Percentiles rank a stretch among this genome's conserved stretches.
Evolutionary conservation across 2,329 filamentous ascomycete genomes (phyloP).

Genomic region (Stachybotrys chlorohalonatus): DNA sequence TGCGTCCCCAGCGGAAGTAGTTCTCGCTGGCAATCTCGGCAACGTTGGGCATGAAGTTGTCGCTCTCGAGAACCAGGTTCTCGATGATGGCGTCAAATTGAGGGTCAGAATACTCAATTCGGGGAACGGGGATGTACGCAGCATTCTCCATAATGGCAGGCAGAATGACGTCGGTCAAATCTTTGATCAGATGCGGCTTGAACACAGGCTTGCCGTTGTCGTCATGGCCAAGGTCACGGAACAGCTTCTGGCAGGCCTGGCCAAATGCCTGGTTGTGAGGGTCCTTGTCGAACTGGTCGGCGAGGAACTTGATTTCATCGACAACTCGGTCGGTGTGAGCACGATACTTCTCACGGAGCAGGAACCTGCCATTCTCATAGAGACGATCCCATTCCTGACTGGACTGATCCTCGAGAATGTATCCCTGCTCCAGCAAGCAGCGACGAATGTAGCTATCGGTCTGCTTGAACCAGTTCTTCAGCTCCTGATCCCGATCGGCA

Average conservation of each 20-base stretch:
- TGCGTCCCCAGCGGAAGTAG: conserved; percentile 91
- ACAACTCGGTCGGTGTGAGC: conserved; percentile 76
- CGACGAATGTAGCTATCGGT: conserved; percentile 71
- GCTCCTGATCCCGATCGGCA: conserved; percentile 76
- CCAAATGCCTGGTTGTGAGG: conserved; percentile 76
- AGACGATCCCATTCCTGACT: conserved; percentile 75
- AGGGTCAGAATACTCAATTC: conserved; percentile 83
- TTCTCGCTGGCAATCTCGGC: conserved; percentile 85
- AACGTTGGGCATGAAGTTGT: conserved; percentile 93
- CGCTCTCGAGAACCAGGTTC: conserved; percentile 89
- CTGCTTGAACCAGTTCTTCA: conserved; percentile 81
- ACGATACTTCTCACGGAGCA: conserved; percentile 83
- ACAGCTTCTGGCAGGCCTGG: conserved; percentile 69
- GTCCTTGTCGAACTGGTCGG: conserved; percentile 82
- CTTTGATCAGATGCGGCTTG: conserved; percentile 88
- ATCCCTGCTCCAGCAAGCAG: conserved; percentile 82
- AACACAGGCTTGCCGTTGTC: conserved; percentile 75
- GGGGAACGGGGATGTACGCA: conserved; percentile 84
- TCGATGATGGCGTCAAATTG: conserved; percentile 84
- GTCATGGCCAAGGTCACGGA: conserved; percentile 80
- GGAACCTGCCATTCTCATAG: conserved; percentile 75
- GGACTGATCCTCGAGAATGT: conserved; percentile 73
- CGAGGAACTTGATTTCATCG: conserved; percentile 86
- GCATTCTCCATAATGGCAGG: conserved; percentile 75
- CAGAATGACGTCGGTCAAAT: conserved; percentile 78